A percentile compares a stretch with the other conserved stretches of the same genome.
These are phyloP conservation scores for Rhizoclosmatium sp. DNA, from an alignment of 192 early-diverging fungal genomes.

Conservation along the genomic window DNA sequence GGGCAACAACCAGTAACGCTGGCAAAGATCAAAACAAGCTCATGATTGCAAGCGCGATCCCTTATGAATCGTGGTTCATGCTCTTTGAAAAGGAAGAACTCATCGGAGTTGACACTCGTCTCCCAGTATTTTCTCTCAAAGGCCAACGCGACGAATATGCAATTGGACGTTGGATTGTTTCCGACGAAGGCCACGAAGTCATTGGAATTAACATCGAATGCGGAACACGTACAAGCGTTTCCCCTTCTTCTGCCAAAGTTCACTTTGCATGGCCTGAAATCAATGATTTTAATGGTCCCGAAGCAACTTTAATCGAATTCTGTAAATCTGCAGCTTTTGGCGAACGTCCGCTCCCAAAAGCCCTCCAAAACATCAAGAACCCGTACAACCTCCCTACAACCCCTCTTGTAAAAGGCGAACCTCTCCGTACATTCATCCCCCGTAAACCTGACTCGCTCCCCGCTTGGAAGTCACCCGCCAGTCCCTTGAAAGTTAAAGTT, in stretches of 20 bases:
- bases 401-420: neutral
- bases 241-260: neutral
- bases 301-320: conserved; percentile 10
- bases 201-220: conserved; percentile 19
- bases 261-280: conserved; percentile 25
- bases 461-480: conserved; percentile 4
- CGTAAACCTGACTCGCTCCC: conserved; percentile 10
- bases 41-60: no score
- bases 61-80: no score
- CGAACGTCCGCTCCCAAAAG: conserved; percentile 21
- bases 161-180: neutral
- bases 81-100: no score
- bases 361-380: neutral
- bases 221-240: neutral
- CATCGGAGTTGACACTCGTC: no score
- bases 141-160: neutral
- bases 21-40: no score
- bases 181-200: neutral
- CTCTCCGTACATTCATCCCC: neutral
- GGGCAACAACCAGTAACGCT: no score
- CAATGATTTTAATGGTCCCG: conserved; percentile 21
- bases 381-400: conserved; percentile 21
- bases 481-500: conserved; percentile 11
- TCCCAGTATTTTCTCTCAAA: neutral
- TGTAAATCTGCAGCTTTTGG: conserved; percentile 7